Conservation (phyloP, 768 basidiomycete species). For the Boletellus ananas region DNA sequence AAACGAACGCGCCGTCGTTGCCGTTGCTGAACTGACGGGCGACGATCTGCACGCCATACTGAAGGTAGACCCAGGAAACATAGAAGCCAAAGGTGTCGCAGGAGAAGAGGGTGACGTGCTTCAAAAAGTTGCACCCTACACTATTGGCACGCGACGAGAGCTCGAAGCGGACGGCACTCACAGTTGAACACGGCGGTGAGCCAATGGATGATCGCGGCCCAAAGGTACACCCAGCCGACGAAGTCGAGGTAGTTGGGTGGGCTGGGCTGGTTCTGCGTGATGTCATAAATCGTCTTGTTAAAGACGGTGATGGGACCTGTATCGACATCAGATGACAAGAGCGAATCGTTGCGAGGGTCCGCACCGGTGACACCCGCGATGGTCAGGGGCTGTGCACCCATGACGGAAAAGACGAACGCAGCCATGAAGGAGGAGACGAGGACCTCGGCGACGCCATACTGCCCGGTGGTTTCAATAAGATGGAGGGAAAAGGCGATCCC, state of each 20-base stretch:
- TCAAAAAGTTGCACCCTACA: slow-evolving; percentile 76
- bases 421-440: slow-evolving; percentile 84
- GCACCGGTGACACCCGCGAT: slow-evolving; percentile 88
- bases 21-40: slow-evolving; percentile 59
- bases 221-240: slow-evolving; percentile 89
- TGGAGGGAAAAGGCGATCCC: slow-evolving; percentile 91
- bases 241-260: slow-evolving; percentile 80
- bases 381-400: slow-evolving; percentile 87
- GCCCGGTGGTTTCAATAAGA: slow-evolving; percentile 83
- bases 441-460: slow-evolving; percentile 89
- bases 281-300: slow-evolving; percentile 85
- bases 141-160: neutral
- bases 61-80: slow-evolving; percentile 85
- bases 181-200: slow-evolving; percentile 77
- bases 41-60: slow-evolving; percentile 84
- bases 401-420: slow-evolving; percentile 79
- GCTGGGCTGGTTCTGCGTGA: slow-evolving; percentile 52
- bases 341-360: slow-evolving; percentile 1
- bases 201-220: slow-evolving; percentile 87
- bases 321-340: neutral
- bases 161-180: slow-evolving; percentile 26
- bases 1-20: slow-evolving; percentile 51
- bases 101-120: slow-evolving; percentile 85
- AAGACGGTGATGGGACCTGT: slow-evolving; percentile 88
- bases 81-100: slow-evolving; percentile 94